Evolutionary conservation across 306 rosid genomes (phyloP).

Genomic region (Quercus bicolor): DNA sequence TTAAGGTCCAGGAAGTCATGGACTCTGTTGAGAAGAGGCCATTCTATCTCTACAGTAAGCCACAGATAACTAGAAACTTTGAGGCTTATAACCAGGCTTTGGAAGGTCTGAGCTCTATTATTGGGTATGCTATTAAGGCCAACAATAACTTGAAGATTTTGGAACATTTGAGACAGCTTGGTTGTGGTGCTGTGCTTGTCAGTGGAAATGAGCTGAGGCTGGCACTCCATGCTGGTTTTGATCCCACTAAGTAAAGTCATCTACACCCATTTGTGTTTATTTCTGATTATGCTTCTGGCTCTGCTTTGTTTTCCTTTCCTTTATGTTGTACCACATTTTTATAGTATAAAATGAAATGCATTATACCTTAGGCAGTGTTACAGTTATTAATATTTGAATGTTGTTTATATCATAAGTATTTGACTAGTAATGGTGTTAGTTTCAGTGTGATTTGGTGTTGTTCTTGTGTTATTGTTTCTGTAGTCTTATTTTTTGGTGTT

Average conservation of each 20-base stretch:
- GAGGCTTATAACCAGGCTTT: slow-evolving; percentile 78
- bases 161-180: slow-evolving; percentile 78
- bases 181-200: slow-evolving; percentile 96
- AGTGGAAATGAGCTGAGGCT: slow-evolving; percentile 87
- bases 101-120: slow-evolving; percentile 65
- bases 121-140: slow-evolving; percentile 93
- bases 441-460: not conserved
- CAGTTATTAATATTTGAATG: not conserved
- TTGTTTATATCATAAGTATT: not conserved
- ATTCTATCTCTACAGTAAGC: slow-evolving; percentile 85
- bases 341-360: not conserved
- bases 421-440: not conserved
- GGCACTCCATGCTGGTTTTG: slow-evolving; percentile 84
- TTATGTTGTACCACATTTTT: not conserved
- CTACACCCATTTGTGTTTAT: not conserved
- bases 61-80: slow-evolving; percentile 78
- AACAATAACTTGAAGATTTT: slow-evolving; percentile 86
- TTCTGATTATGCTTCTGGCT: slow-evolving; percentile 2
- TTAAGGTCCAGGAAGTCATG: slow-evolving; percentile 78
- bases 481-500: not conserved
- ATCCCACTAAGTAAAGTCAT: slow-evolving; percentile 64
- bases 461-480: not conserved
- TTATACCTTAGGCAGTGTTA: not conserved
- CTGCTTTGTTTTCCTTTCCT: not conserved
- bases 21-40: slow-evolving; percentile 85